Evolutionary conservation across 495 filamentous ascomycete genomes (phyloP).

Genomic region (Aspergillus cavernicola): DNA sequence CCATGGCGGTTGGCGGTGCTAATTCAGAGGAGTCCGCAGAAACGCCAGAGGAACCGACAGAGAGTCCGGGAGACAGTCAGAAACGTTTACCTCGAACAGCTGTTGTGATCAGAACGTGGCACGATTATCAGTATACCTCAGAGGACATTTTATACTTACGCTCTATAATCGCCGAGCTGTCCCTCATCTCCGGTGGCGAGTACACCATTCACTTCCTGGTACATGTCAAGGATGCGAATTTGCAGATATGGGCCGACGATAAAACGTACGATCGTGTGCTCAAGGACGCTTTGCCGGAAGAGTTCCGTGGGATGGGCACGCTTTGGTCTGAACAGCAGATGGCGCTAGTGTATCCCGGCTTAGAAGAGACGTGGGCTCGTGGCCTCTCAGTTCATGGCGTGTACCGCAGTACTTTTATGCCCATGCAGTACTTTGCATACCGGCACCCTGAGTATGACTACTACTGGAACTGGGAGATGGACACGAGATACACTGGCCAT

Average conservation of each 20-base stretch:
- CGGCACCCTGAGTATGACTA: conserved; percentile 91
- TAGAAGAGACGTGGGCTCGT: conserved; percentile 68
- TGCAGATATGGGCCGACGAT: conserved; percentile 64
- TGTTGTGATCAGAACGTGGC: conserved; percentile 62
- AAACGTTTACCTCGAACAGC: conserved; percentile 52
- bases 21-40: conserved; percentile 24
- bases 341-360: conserved; percentile 76
- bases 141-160: conserved; percentile 54
- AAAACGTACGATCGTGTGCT: conserved; percentile 61
- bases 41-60: conserved; percentile 10
- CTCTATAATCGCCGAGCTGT: conserved; percentile 58
- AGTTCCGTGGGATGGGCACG: conserved; percentile 84
- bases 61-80: conserved; percentile 18
- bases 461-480: conserved; percentile 99
- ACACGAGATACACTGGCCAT: conserved; percentile 93
- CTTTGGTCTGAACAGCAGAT: conserved; percentile 94
- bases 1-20: conserved; percentile 44
- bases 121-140: conserved; percentile 51
- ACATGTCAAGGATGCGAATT: conserved; percentile 62
- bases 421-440: conserved; percentile 87
- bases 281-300: conserved; percentile 67
- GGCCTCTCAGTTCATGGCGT: conserved; percentile 82
- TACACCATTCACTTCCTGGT: conserved; percentile 62
- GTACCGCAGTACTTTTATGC: conserved; percentile 89
- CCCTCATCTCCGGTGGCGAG: conserved; percentile 59